A percentile compares a stretch with the other conserved stretches of the same genome.
phyloP scores from a whole-genome alignment of 345 rosid genomes.

The Erysimum cheiranthoides region DNA sequence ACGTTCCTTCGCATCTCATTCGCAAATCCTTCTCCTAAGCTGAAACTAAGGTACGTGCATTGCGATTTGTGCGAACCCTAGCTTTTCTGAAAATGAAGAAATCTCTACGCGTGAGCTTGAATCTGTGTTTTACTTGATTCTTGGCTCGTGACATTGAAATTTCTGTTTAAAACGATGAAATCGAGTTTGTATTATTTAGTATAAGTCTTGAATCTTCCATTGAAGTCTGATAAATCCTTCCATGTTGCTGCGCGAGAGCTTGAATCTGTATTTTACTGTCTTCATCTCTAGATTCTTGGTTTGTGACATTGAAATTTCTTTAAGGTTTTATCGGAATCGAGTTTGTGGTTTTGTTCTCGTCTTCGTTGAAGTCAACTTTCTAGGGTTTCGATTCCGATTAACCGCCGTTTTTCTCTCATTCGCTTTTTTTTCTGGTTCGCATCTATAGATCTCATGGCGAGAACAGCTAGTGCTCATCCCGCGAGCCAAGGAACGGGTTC shows the following conservation, averaged over 20 bases:
- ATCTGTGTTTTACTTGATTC: neutral
- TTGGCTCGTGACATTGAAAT: neutral
- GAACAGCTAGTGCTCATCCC: slow-evolving; percentile 12
- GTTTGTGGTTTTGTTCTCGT: slow-evolving; percentile 2
- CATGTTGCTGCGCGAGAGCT: neutral
- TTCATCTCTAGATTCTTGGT: slow-evolving; percentile 7
- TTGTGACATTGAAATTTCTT: neutral
- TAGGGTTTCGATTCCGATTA: slow-evolving; percentile 22
- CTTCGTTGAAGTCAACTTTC: slow-evolving; percentile 24
- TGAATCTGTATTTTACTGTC: slow-evolving; percentile 7
- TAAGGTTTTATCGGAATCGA: slow-evolving; percentile 20
- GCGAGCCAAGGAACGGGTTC: neutral
- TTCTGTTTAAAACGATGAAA: slow-evolving; percentile 9
- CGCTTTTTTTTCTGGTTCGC: slow-evolving; percentile 11
- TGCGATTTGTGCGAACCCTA: slow-evolving; percentile 33
- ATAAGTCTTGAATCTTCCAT: neutral
- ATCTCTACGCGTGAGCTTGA: neutral
- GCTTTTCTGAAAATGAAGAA: slow-evolving; percentile 4
- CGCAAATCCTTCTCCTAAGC: slow-evolving; percentile 16
- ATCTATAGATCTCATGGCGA: slow-evolving; percentile 40
- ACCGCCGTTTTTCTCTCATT: slow-evolving; percentile 14
- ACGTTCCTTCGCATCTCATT: slow-evolving; percentile 8
- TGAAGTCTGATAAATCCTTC: slow-evolving; percentile 4
- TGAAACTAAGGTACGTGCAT: slow-evolving; percentile 42
- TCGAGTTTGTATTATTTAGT: slow-evolving; percentile 7